These are phyloP conservation scores for Lactifluus subvellereus DNA, from an alignment of 768 basidiomycete genomes.

Conservation along the genomic window DNA sequence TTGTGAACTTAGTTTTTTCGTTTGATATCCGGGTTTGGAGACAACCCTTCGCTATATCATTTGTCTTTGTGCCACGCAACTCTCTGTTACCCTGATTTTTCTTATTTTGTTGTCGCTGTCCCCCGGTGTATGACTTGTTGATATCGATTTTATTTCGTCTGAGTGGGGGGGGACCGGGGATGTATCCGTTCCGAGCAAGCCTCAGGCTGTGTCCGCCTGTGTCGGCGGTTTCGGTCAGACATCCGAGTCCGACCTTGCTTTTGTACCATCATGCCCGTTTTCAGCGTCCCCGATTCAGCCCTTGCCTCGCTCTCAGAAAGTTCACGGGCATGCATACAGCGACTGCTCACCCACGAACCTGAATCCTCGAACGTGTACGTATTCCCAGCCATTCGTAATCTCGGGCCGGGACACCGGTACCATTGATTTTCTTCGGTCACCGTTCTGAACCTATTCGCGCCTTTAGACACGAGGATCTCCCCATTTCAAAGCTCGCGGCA, in stretches of 20 bases:
- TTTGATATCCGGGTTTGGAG: neutral
- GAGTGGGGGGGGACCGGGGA: neutral
- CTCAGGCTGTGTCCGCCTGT: neutral
- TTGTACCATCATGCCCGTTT: constrained; percentile 2
- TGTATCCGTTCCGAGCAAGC: neutral
- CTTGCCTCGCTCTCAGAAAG: constrained; percentile 9
- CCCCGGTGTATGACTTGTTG: neutral
- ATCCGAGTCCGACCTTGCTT: neutral
- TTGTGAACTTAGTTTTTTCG: neutral
- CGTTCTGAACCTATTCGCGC: neutral
- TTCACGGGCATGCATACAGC: constrained; percentile 16
- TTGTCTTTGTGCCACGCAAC: neutral
- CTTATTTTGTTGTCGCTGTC: neutral
- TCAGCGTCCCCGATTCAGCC: neutral
- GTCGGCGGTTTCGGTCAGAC: neutral
- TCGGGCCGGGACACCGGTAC: neutral
- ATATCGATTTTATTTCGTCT: too few relatives aligned
- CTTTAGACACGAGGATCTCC: constrained; percentile 22
- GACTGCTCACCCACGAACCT: constrained; percentile 10
- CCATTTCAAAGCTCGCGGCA: constrained; percentile 52
- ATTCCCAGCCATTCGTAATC: neutral
- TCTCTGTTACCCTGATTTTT: neutral
- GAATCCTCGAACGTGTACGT: constrained; percentile 14
- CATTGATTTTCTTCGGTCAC: too few relatives aligned
- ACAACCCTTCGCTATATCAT: neutral